Conservation (phyloP, 179 eudicot species). For the Sideroxylon spinosum region DNA sequence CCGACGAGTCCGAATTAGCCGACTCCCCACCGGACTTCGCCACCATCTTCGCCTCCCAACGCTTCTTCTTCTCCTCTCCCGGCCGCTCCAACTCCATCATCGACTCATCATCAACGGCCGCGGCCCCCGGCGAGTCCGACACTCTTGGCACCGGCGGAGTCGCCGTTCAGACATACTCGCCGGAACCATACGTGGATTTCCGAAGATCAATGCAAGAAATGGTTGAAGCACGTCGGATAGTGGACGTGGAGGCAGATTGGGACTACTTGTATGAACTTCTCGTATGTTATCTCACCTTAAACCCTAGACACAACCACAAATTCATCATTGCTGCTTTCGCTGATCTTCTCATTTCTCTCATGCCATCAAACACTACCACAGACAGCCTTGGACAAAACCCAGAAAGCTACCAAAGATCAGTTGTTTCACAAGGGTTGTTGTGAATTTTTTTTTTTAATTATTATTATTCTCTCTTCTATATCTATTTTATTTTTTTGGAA, state of each 20-base stretch:
- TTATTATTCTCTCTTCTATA: no score
- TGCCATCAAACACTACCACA: slow-evolving; percentile 15
- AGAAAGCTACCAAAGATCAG: background rate
- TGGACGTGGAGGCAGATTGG: slow-evolving; percentile 44
- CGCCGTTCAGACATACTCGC: slow-evolving; percentile 64
- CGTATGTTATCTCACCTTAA: slow-evolving; percentile 54
- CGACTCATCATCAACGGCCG: slow-evolving; percentile 21
- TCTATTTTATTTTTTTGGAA: background rate
- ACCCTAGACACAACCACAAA: slow-evolving; percentile 65
- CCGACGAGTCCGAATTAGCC: slow-evolving; percentile 17
- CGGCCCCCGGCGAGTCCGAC: background rate
- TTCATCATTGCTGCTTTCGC: slow-evolving; percentile 69
- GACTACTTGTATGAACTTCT: slow-evolving; percentile 70
- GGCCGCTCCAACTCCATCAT: slow-evolving; percentile 70
- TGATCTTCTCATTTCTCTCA: slow-evolving; percentile 55
- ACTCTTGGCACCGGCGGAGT: slow-evolving; percentile 32
- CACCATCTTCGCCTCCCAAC: slow-evolving; percentile 50
- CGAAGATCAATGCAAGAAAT: slow-evolving; percentile 76
- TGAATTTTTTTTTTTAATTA: background rate
- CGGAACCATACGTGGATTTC: slow-evolving; percentile 68
- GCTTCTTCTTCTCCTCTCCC: slow-evolving; percentile 86
- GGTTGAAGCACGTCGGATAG: slow-evolving; percentile 61
- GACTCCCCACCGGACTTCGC: slow-evolving; percentile 58
- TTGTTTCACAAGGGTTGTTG: slow-evolving; percentile 3
- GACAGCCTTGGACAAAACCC: slow-evolving; percentile 11